Conservation (phyloP, 2,329 filamentous ascomycete genomes). For the Pseudovirgaria hyperparasitica region DNA sequence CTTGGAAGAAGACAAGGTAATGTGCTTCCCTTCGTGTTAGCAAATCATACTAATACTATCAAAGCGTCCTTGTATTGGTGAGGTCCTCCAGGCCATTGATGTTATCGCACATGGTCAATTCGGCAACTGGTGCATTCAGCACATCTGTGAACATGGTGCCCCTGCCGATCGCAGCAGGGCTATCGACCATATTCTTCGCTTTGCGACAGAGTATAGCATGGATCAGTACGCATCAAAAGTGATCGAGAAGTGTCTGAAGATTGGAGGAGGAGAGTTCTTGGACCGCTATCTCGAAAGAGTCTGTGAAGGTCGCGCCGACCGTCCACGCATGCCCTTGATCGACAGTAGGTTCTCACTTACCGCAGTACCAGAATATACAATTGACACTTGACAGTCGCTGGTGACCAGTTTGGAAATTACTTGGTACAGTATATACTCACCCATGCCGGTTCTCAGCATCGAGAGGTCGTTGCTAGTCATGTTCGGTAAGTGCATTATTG, state of each 20-base stretch:
- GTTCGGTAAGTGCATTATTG: conserved; percentile 45
- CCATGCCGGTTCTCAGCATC: conserved; percentile 74
- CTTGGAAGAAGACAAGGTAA: conserved; percentile 92
- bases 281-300: conserved; percentile 87
- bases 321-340: conserved; percentile 91
- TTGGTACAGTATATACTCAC: conserved; percentile 94
- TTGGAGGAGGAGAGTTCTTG: conserved; percentile 81
- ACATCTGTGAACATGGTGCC: conserved; percentile 93
- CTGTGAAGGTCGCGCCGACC: conserved; percentile 79
- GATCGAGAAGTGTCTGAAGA: conserved; percentile 97
- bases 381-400: conserved; percentile 49
- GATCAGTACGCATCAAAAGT: conserved; percentile 99
- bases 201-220: conserved; percentile 93
- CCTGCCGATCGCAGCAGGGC: conserved; percentile 85
- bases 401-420: conserved; percentile 98
- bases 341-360: conserved; percentile 48
- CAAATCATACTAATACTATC: conserved; percentile 7
- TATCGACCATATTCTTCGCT: conserved; percentile 88
- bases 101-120: conserved; percentile 96
- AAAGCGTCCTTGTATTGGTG: conserved; percentile 90
- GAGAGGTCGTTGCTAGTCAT: conserved; percentile 83
- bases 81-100: conserved; percentile 89
- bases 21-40: conserved; percentile 9
- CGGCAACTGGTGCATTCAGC: conserved; percentile 99
- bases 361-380: conserved; percentile 3